Evolutionary conservation across 345 rosid species (phyloP).

Genomic region (Acer negundo): DNA sequence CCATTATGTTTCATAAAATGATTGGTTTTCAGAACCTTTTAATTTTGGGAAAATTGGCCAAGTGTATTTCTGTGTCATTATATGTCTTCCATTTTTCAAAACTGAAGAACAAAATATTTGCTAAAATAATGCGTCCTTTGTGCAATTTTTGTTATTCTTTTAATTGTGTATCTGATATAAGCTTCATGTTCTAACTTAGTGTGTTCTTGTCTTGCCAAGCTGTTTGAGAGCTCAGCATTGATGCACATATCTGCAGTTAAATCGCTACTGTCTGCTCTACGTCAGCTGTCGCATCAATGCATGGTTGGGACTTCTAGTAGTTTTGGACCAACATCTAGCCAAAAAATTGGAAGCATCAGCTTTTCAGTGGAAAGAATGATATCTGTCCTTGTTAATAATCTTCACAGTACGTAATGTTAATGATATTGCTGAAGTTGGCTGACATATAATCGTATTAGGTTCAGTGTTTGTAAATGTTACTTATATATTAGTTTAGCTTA

Average conservation of each 20-base stretch:
- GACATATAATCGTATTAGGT: background rate
- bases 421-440: conserved; percentile 16
- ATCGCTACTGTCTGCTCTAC: conserved; percentile 91
- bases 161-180: background rate
- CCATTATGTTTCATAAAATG: background rate
- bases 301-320: conserved; percentile 70
- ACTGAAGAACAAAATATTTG: background rate
- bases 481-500: background rate
- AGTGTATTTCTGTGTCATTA: background rate
- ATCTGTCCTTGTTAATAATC: conserved; percentile 87
- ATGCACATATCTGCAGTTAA: conserved; percentile 96
- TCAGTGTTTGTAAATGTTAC: background rate
- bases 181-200: conserved; percentile 39
- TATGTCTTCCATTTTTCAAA: background rate
- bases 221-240: conserved; percentile 97
- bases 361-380: conserved; percentile 96
- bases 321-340: conserved; percentile 71
- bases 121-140: too few relatives aligned
- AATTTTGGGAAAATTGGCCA: background rate
- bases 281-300: conserved; percentile 81
- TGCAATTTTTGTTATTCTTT: background rate
- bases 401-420: conserved; percentile 71
- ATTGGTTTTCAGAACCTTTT: background rate
- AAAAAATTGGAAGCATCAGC: conserved; percentile 76
- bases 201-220: conserved; percentile 48